Evolutionary conservation across 345 rosid species (phyloP).

Genomic region (Turritis glabra): DNA sequence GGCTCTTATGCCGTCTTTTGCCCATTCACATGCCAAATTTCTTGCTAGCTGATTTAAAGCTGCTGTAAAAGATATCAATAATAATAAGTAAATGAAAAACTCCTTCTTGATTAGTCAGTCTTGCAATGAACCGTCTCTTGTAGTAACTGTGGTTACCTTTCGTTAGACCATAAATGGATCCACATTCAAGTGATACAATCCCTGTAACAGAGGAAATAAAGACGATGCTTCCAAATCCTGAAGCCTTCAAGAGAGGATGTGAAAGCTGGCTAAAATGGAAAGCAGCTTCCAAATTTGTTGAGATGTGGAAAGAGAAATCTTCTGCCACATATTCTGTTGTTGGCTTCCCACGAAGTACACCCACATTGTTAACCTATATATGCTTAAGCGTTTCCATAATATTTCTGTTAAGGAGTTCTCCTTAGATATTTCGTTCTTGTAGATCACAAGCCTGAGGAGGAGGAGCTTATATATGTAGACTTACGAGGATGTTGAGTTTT

Average conservation of each 20-base stretch:
- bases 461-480: background rate
- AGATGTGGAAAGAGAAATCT: conserved; percentile 43
- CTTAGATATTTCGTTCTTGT: too few relatives aligned
- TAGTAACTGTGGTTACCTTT: conserved; percentile 39
- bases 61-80: conserved; percentile 33
- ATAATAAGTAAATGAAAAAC: background rate
- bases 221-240: conserved; percentile 52
- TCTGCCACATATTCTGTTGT: conserved; percentile 47
- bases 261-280: conserved; percentile 55
- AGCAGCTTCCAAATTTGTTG: conserved; percentile 52
- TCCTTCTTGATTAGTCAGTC: background rate
- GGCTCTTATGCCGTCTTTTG: conserved; percentile 59
- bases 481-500: background rate
- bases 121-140: background rate
- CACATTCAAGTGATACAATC: background rate
- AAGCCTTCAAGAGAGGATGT: conserved; percentile 51
- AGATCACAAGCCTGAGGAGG: too few relatives aligned
- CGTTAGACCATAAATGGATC: conserved; percentile 40
- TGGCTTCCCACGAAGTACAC: conserved; percentile 40
- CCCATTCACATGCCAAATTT: conserved; percentile 75
- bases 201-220: conserved; percentile 52
- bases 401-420: background rate
- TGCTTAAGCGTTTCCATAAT: background rate
- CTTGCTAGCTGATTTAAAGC: conserved; percentile 55
- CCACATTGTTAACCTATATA: conserved; percentile 53